Conservation (phyloP, 1,284 basidiomycete species). For the Waitea zeae region DNA sequence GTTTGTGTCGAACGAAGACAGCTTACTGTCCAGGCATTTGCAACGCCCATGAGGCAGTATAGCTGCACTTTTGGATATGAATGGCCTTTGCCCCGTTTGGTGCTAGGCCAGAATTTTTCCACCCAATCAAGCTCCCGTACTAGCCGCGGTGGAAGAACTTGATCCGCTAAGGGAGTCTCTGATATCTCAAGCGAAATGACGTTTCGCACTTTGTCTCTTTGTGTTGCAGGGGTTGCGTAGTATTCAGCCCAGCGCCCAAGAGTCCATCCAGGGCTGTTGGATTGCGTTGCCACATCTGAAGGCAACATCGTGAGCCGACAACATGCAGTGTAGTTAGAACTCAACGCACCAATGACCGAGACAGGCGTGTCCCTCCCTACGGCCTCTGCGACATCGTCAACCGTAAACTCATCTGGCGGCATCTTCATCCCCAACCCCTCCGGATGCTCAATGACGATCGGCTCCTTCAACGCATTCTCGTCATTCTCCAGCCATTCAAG, state of each 20-base stretch:
- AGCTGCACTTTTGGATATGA: constrained; percentile 88
- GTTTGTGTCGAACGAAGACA: constrained; percentile 5
- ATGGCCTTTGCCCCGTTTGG: constrained; percentile 54
- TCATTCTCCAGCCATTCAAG: constrained; percentile 59
- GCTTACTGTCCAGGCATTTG: constrained; percentile 77
- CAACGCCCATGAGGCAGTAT: constrained; percentile 88
- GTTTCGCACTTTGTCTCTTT: constrained; percentile 57
- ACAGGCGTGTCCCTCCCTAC: constrained; percentile 67
- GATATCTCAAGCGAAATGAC: constrained; percentile 22
- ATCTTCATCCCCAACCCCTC: constrained; percentile 78
- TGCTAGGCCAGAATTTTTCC: constrained; percentile 82
- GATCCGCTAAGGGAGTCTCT: constrained; percentile 23
- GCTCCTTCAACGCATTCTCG: constrained; percentile 54
- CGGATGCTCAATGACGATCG: constrained; percentile 55
- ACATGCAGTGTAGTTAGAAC: too few species aligned
- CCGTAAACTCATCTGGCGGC: constrained; percentile 49
- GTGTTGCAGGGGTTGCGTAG: constrained; percentile 43
- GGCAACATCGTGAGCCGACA: constrained; percentile 5
- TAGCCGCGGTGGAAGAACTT: constrained; percentile 68
- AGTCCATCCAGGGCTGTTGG: constrained; percentile 72
- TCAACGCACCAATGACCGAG: constrained; percentile 70
- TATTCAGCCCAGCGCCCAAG: constrained; percentile 86
- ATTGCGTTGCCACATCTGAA: constrained; percentile 71
- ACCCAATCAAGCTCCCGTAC: constrained; percentile 95
- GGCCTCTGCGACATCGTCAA: constrained; percentile 64